These are phyloP conservation scores for Dianthus caryophyllus DNA, from an alignment of 148 eudicot genomes.

Conservation along the genomic window DNA sequence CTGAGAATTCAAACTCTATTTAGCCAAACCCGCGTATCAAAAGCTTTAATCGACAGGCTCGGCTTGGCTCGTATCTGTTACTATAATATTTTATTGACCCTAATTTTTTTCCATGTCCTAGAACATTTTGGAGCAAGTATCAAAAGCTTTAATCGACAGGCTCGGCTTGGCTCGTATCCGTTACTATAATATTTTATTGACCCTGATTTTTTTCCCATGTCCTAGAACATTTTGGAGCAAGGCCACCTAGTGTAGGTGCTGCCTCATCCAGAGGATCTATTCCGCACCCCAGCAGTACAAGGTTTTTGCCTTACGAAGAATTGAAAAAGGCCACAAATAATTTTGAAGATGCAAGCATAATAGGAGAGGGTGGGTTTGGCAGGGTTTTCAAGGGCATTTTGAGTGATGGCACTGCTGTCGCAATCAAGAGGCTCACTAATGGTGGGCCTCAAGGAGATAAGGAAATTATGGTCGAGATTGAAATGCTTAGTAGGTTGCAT, in stretches of 20 bases:
- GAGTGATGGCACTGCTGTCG: constrained; percentile 87
- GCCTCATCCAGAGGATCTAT: constrained; percentile 64
- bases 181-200: constrained; percentile 27
- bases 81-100: too few relatives aligned
- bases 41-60: too few relatives aligned
- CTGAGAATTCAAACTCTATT: too few relatives aligned
- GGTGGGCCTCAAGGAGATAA: constrained; percentile 95
- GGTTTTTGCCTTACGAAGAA: constrained; percentile 83
- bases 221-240: constrained; percentile 36
- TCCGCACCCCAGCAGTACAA: constrained; percentile 80
- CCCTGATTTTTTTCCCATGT: background rate
- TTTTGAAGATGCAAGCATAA: constrained; percentile 66
- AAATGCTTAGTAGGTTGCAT: constrained; percentile 96
- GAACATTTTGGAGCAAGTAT: constrained; percentile 40
- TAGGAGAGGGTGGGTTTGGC: constrained; percentile 99
- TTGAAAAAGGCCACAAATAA: constrained; percentile 87
- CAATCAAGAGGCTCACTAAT: constrained; percentile 84
- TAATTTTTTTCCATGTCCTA: background rate
- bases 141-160: too few relatives aligned
- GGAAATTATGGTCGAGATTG: constrained; percentile 90
- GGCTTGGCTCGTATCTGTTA: too few relatives aligned
- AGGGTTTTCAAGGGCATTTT: constrained; percentile 81
- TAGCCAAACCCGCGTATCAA: too few relatives aligned
- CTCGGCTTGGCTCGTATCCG: background rate
- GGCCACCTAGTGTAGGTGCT: constrained; percentile 45